phyloP scores from a whole-genome alignment of 164 flowering plant species.

The Chimonanthus salicifolius region DNA sequence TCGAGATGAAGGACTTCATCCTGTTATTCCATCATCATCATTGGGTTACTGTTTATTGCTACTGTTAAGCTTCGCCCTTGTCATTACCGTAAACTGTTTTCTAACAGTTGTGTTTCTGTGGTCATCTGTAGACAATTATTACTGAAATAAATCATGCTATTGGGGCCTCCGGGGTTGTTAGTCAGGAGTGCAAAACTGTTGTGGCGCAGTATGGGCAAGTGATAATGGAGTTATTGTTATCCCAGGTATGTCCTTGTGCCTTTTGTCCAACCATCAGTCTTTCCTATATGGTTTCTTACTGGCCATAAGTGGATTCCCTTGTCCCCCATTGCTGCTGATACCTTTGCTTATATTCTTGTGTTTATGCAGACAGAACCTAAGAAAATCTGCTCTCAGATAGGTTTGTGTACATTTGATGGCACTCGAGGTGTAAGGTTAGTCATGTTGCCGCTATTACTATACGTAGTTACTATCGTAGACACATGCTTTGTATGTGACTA shows the following conservation, averaged over 20 bases:
- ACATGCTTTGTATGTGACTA: too few relatives aligned
- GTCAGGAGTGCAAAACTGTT: slow-evolving; percentile 84
- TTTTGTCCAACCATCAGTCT: background rate
- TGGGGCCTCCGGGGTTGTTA: slow-evolving; percentile 80
- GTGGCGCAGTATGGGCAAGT: slow-evolving; percentile 69
- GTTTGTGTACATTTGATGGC: slow-evolving; percentile 76
- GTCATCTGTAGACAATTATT: slow-evolving; percentile 45
- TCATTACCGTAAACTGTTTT: background rate
- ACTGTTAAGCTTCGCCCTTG: background rate
- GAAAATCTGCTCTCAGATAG: slow-evolving; percentile 72
- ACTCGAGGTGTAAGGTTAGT: slow-evolving; percentile 66
- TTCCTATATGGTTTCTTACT: background rate
- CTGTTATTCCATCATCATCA: background rate
- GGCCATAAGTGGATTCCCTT: background rate
- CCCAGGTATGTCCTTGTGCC: slow-evolving; percentile 39
- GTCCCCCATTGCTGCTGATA: background rate
- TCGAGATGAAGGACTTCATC: too few relatives aligned
- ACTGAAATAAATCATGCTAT: slow-evolving; percentile 85
- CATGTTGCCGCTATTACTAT: background rate
- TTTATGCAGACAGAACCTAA: slow-evolving; percentile 47
- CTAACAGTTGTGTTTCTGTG: background rate
- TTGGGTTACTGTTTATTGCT: background rate
- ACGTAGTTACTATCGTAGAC: background rate
- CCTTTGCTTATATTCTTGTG: background rate
- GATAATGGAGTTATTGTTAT: slow-evolving; percentile 51